Percentiles rank a stretch among this genome's conserved stretches.
These are phyloP conservation scores for Kluyveromyces wickerhamii DNA, from an alignment of 805 yeast genomes.

Conservation along the genomic window DNA sequence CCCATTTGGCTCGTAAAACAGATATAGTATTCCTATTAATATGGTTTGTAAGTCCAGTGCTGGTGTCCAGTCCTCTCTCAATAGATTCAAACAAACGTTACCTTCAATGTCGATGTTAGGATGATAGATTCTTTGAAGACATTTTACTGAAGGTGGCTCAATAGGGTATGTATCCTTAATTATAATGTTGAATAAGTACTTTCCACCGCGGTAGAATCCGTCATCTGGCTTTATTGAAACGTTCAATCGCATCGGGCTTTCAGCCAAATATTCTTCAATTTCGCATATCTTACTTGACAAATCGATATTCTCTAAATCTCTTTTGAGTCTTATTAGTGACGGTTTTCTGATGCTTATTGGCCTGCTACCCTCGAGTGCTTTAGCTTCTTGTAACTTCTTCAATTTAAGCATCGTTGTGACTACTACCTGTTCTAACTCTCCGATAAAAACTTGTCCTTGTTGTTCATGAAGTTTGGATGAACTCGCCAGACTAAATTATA, in stretches of 20 bases:
- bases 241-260: constrained; percentile 12
- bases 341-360: constrained; percentile 5
- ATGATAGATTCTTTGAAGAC: constrained; percentile 70
- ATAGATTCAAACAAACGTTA: constrained; percentile 82
- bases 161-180: constrained; percentile 77
- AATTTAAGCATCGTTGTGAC: constrained; percentile 5
- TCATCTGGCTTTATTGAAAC: constrained; percentile 22
- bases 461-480: too few relatives aligned
- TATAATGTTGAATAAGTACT: constrained; percentile 52
- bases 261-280: constrained; percentile 4
- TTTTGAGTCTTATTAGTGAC: constrained; percentile 19
- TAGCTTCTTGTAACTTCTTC: constrained; percentile 2
- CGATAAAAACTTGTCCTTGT: too few relatives aligned
- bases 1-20: constrained; percentile 85
- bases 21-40: constrained; percentile 74
- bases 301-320: constrained; percentile 20
- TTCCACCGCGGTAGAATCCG: constrained; percentile 23
- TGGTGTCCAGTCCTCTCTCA: constrained; percentile 96
- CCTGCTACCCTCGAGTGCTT: constrained; percentile 1
- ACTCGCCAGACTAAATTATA: too few relatives aligned
- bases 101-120: constrained; percentile 91
- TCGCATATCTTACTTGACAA: constrained; percentile 18
- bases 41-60: constrained; percentile 76
- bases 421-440: too few relatives aligned
- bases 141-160: constrained; percentile 80